Conservation (phyloP, 768 basidiomycete genomes). For the Boletales sp. region DNA sequence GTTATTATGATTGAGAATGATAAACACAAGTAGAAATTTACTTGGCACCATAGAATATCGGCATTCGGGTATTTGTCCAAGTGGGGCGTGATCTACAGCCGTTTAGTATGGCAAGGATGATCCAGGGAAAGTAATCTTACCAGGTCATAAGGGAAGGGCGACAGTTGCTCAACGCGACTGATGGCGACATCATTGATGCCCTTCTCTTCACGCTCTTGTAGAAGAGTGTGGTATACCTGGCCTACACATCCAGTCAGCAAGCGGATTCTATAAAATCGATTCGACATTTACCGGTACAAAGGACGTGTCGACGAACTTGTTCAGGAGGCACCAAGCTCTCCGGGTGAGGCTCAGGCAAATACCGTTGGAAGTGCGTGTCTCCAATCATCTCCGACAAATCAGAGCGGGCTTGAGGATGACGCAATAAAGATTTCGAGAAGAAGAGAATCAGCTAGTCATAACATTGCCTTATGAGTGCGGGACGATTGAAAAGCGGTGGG, state of each 20-base stretch:
- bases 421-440: constrained; percentile 96
- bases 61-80: constrained; percentile 97
- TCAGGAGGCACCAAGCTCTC: constrained; percentile 75
- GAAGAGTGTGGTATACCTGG: constrained; percentile 89
- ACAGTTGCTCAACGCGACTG: constrained; percentile 90
- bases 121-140: constrained; percentile 40
- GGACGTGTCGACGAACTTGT: constrained; percentile 86
- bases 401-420: constrained; percentile 91
- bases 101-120: constrained; percentile 2
- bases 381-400: constrained; percentile 83
- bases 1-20: neutral
- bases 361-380: constrained; percentile 90
- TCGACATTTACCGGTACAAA: constrained; percentile 63
- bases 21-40: constrained; percentile 13
- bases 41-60: constrained; percentile 89
- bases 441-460: constrained; percentile 73
- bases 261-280: neutral
- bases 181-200: constrained; percentile 94
- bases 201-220: constrained; percentile 86
- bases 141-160: constrained; percentile 96
- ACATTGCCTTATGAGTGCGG: neutral
- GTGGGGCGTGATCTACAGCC: constrained; percentile 76
- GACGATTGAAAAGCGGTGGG: neutral
- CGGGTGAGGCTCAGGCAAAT: constrained; percentile 79
- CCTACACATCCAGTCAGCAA: constrained; percentile 39